phyloP scores from a whole-genome alignment of 139 green algal genomes.

The Parachlorella kessleri region DNA sequence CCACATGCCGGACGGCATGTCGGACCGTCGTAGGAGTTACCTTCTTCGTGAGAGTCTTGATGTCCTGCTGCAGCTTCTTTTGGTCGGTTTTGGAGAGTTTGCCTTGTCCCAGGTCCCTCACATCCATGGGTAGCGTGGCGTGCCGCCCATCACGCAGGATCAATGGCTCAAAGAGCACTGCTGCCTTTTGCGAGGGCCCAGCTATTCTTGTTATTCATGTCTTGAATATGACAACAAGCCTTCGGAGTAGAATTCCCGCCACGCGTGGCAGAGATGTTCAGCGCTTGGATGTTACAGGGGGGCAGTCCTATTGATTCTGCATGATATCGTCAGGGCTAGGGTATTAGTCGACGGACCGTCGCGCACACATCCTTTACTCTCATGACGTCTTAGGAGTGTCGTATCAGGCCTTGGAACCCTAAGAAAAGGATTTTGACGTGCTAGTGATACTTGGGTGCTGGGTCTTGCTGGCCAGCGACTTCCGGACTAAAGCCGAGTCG shows the following conservation, averaged over 20 bases:
- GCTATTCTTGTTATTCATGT: no score
- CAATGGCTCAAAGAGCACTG: neutral
- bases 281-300: neutral
- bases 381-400: no score
- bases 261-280: neutral
- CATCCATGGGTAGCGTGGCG: neutral
- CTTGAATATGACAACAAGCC: no score
- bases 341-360: no score
- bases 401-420: no score
- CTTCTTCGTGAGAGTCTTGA: constrained; percentile 5
- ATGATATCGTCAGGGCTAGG: no score
- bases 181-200: neutral
- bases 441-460: neutral
- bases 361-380: no score
- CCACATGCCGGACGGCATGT: neutral
- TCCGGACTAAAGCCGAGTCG: neutral
- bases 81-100: neutral
- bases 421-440: no score
- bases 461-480: neutral
- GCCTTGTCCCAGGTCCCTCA: neutral
- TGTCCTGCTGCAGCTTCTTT: constrained; percentile 2
- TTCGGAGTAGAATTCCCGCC: neutral
- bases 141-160: neutral
- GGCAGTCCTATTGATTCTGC: neutral
- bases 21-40: neutral